These are phyloP conservation scores for Hydnum rufescens DNA, from an alignment of 768 basidiomycete genomes.

Conservation along the genomic window DNA sequence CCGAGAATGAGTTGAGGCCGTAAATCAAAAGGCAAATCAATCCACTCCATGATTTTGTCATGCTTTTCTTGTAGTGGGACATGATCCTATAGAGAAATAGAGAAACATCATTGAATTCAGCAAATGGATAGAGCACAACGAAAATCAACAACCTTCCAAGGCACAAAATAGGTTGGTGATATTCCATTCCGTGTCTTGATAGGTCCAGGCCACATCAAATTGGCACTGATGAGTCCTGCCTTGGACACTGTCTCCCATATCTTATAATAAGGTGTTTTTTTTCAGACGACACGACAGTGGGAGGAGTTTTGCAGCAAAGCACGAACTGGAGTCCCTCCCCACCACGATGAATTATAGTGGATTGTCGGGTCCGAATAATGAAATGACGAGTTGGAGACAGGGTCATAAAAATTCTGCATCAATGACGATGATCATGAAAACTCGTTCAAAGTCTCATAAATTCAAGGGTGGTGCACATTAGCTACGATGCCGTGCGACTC, in stretches of 20 bases:
- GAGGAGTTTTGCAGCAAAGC: not conserved
- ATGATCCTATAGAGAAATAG: slow-evolving; percentile 24
- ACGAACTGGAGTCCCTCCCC: slow-evolving; percentile 73
- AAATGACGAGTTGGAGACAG: slow-evolving; percentile 38
- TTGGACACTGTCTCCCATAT: slow-evolving; percentile 81
- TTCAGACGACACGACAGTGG: not conserved
- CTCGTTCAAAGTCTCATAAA: not conserved
- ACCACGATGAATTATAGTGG: slow-evolving; percentile 56
- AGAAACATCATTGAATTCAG: not conserved
- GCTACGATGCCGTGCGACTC: slow-evolving; percentile 85
- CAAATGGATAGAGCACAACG: not conserved
- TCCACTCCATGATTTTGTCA: slow-evolving; percentile 60
- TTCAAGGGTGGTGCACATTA: slow-evolving; percentile 22
- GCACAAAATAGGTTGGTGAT: slow-evolving; percentile 55
- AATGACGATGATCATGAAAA: not conserved
- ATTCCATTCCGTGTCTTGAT: slow-evolving; percentile 43
- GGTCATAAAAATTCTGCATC: slow-evolving; percentile 73
- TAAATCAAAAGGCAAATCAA: slow-evolving; percentile 49
- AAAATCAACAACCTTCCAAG: slow-evolving; percentile 38
- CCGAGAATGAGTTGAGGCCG: slow-evolving; percentile 65
- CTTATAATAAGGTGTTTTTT: slow-evolving; percentile 20
- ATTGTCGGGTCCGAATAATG: slow-evolving; percentile 44
- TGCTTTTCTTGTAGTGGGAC: slow-evolving; percentile 50
- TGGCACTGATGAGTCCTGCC: slow-evolving; percentile 55
- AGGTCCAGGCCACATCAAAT: slow-evolving; percentile 92